Percentiles rank a stretch among this genome's conserved stretches.
Evolutionary conservation across 192 early-diverging fungal species (phyloP).

Genomic region (Podila epicladia): DNA sequence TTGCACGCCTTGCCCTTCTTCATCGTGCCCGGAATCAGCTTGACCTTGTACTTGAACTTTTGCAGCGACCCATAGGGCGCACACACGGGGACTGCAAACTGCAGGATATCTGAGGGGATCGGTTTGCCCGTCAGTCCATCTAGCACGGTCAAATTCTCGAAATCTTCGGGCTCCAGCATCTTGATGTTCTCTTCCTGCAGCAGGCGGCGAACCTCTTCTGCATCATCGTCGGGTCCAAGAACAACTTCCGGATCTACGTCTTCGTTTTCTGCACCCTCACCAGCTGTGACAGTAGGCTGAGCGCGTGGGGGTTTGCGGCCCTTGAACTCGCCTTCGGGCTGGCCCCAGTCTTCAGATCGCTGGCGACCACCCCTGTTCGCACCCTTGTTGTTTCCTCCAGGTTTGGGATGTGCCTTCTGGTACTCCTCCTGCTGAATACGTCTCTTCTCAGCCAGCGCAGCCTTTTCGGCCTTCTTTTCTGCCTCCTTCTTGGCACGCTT

Average conservation of each 20-base stretch:
- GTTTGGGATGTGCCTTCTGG: constrained; percentile 22
- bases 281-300: background rate
- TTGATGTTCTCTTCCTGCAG: constrained; percentile 68
- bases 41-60: constrained; percentile 95
- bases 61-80: constrained; percentile 89
- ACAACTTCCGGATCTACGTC: background rate
- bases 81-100: constrained; percentile 91
- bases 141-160: constrained; percentile 70
- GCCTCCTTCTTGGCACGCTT: constrained; percentile 75
- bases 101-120: constrained; percentile 78
- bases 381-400: constrained; percentile 26
- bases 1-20: constrained; percentile 89
- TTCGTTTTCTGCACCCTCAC: constrained; percentile 6
- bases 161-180: constrained; percentile 61
- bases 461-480: constrained; percentile 54
- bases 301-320: background rate
- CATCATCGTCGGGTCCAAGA: constrained; percentile 24
- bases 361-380: constrained; percentile 26
- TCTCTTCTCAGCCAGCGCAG: constrained; percentile 45
- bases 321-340: background rate
- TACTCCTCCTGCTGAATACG: constrained; percentile 28
- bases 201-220: constrained; percentile 61
- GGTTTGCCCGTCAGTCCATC: constrained; percentile 88
- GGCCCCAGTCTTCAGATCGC: background rate
- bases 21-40: constrained; percentile 87